phyloP scores from a whole-genome alignment of 2,329 filamentous ascomycete species.

The Colletotrichum sp. region DNA sequence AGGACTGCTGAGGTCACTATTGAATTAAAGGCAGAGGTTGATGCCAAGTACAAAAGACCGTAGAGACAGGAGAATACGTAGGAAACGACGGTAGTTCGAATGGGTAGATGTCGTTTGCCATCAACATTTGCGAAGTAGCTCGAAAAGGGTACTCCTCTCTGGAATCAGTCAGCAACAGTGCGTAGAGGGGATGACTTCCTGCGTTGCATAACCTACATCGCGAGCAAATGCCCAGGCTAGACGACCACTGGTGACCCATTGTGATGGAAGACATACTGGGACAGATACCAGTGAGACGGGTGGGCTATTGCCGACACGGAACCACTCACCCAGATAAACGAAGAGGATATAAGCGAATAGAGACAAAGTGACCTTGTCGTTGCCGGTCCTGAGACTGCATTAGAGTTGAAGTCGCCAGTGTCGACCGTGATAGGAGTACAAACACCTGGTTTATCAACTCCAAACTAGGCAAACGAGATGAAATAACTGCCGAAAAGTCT shows the following conservation, averaged over 20 bases:
- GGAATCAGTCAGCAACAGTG: neutral
- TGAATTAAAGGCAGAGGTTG: conserved; percentile 35
- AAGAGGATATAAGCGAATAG: neutral
- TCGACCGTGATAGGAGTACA: neutral
- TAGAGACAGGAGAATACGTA: conserved; percentile 31
- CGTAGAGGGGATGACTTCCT: neutral
- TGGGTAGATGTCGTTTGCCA: conserved; percentile 25
- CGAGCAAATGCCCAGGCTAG: conserved; percentile 37
- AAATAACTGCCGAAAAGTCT: conserved; percentile 28
- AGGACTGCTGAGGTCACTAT: conserved; percentile 34
- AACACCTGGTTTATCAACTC: neutral
- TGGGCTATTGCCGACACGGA: neutral
- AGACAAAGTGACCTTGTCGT: neutral
- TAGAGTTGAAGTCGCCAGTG: conserved; percentile 19
- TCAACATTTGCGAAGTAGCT: conserved; percentile 29
- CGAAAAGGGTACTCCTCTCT: conserved; percentile 27
- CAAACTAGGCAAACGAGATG: conserved; percentile 22
- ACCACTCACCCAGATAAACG: neutral
- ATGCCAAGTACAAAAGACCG: conserved; percentile 35
- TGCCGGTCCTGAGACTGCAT: neutral
- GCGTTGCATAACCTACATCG: conserved; percentile 26
- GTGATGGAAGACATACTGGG: conserved; percentile 27
- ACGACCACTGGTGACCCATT: conserved; percentile 35
- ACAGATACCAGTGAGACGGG: neutral
- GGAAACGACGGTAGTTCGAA: conserved; percentile 31